These are phyloP conservation scores for Cucurbitaria berberidis DNA, from an alignment of 2,329 filamentous ascomycete species.

Conservation along the genomic window DNA sequence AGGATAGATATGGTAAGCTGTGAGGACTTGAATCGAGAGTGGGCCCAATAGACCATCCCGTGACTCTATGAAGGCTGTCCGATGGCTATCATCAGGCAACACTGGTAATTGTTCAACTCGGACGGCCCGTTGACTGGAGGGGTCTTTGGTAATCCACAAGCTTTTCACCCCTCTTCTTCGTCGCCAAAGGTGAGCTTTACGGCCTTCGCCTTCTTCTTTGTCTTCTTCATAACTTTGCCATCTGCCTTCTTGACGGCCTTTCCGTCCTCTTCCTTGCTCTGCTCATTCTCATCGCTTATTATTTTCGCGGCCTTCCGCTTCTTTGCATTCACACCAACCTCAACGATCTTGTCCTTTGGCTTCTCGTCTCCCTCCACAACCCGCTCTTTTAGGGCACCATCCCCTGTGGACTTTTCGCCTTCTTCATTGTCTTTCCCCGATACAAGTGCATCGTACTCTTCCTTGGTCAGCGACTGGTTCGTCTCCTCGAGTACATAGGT, in stretches of 20 bases:
- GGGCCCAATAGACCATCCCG: background rate
- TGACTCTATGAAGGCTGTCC: background rate
- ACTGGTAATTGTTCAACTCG: background rate
- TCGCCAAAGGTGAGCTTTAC: constrained; percentile 49
- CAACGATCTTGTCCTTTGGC: constrained; percentile 39
- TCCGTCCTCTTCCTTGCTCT: constrained; percentile 14
- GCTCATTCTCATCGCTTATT: constrained; percentile 38
- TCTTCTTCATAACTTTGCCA: constrained; percentile 34
- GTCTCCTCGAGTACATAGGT: constrained; percentile 76
- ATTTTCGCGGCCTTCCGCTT: constrained; percentile 49
- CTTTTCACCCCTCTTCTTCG: constrained; percentile 36
- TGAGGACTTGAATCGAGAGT: background rate
- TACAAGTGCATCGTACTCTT: constrained; percentile 56
- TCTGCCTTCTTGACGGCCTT: constrained; percentile 14
- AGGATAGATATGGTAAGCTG: background rate
- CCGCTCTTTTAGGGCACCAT: constrained; percentile 8
- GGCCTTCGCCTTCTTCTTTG: constrained; percentile 46
- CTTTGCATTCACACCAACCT: constrained; percentile 41
- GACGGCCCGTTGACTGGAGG: background rate
- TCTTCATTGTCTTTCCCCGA: constrained; percentile 34
- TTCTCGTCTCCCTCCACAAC: constrained; percentile 11
- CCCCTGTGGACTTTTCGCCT: constrained; percentile 9
- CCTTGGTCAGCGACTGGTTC: constrained; percentile 64
- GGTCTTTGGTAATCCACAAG: too few relatives aligned
- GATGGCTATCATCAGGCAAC: background rate